Conservation (phyloP, 306 rosid genomes). For the Hylodesmum podocarpum region DNA sequence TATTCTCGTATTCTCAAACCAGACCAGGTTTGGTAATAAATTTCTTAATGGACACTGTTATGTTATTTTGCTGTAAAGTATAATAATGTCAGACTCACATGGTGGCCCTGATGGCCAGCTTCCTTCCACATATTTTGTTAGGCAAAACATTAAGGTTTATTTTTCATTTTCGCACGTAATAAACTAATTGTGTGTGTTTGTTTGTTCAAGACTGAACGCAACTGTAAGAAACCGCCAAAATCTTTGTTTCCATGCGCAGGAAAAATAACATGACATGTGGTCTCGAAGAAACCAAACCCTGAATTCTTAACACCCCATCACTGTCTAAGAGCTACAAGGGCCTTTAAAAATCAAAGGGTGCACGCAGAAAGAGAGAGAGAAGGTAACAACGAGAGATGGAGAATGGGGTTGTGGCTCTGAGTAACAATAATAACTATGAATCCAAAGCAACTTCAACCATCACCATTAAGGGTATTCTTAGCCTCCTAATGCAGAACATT, state of each 20-base stretch:
- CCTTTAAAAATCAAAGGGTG: not conserved
- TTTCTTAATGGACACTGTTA: too few relatives aligned
- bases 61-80: too few relatives aligned
- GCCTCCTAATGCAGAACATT: conserved; percentile 54
- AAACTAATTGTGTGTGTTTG: too few relatives aligned
- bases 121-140: not conserved
- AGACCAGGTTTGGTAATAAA: too few relatives aligned
- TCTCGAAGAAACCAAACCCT: conserved; percentile 15
- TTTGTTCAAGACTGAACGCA: not conserved
- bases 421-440: conserved; percentile 22
- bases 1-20: too few relatives aligned
- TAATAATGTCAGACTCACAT: not conserved
- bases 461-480: conserved; percentile 84
- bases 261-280: conserved; percentile 42
- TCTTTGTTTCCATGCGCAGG: conserved; percentile 13
- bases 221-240: not conserved
- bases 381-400: conserved; percentile 32
- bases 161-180: not conserved
- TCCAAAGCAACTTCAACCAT: conserved; percentile 54
- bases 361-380: not conserved
- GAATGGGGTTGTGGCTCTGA: conserved; percentile 35
- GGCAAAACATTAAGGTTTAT: not conserved
- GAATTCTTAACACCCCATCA: not conserved
- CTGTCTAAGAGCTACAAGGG: not conserved
- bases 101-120: not conserved